phyloP scores from a whole-genome alignment of 768 basidiomycete genomes.

The Macrocybe gigantea region DNA sequence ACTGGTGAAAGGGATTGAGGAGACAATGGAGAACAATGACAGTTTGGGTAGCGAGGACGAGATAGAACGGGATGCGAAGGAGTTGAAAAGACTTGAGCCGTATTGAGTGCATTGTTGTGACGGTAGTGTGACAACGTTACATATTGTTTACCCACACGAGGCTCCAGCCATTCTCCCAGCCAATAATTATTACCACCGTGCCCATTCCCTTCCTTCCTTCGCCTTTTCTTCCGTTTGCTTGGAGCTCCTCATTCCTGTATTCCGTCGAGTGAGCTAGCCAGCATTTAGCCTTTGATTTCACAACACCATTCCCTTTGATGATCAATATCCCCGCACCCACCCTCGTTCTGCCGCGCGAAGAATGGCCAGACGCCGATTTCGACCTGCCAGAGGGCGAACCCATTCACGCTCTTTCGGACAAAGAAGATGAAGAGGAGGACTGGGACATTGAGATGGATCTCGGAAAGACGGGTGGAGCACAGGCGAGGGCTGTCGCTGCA shows the following conservation, averaged over 20 bases:
- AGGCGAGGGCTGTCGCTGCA: slow-evolving; percentile 31
- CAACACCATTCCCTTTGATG: slow-evolving; percentile 31
- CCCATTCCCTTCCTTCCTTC: slow-evolving; percentile 1
- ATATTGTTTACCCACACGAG: slow-evolving; percentile 23
- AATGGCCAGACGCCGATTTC: slow-evolving; percentile 87
- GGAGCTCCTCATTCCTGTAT: slow-evolving; percentile 13
- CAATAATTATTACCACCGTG: slow-evolving; percentile 1
- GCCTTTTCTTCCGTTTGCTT: slow-evolving; percentile 8
- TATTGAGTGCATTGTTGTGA: slow-evolving; percentile 34
- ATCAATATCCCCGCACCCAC: slow-evolving; percentile 54
- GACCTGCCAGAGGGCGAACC: slow-evolving; percentile 73
- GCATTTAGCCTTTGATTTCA: no score
- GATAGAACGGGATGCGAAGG: slow-evolving; percentile 54
- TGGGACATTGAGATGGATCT: slow-evolving; percentile 80
- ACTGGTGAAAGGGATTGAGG: slow-evolving; percentile 17
- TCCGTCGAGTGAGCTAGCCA: slow-evolving; percentile 1
- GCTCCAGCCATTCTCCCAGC: slow-evolving; percentile 11
- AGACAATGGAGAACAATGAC: slow-evolving; percentile 18
- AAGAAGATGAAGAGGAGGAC: slow-evolving; percentile 63
- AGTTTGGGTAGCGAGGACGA: slow-evolving; percentile 30
- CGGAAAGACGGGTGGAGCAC: slow-evolving; percentile 50
- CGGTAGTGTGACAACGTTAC: slow-evolving; percentile 17
- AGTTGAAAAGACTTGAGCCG: slow-evolving; percentile 57
- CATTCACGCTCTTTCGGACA: slow-evolving; percentile 61
- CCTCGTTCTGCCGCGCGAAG: slow-evolving; percentile 52